Evolutionary conservation across 768 basidiomycete genomes (phyloP), one percentile per base, ranked within the genome.

Genomic region (Leccinum sublutescens): DNA sequence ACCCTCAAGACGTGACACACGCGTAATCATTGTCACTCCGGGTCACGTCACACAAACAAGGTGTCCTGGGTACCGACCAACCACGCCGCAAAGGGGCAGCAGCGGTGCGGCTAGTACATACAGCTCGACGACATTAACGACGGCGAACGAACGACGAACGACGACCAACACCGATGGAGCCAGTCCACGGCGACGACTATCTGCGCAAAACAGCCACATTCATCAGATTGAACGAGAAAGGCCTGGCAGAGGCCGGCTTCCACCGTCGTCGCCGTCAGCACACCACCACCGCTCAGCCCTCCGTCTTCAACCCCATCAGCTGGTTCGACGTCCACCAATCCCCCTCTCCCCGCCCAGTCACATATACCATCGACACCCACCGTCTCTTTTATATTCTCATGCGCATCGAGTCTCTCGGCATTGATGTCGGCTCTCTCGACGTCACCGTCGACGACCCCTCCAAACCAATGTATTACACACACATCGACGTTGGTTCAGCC

Each of bases 361-460:
- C 86, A 23, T 84, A 95, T 59, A 70, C 82, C 5, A 79, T 91
- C 63, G 90, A 93, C 73, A 84, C 82, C 27, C 90, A 93, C 68
- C 92, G 88, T 62, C 84, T 96, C 7, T 93, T 91, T 81, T 96
- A 95, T 75, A 75, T 92, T 60, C 81, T 96, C 59, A 88, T 95
- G 74, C 87, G 92, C 48, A 80, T 95, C 62, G 93, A 96, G 73
- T 91, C 85, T 6, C 73, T 91, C 31, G 89, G 85, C n/a, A 75
- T 91, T 52, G 78, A 85, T 56, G 82, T 93, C 55, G 93, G 93
- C 56, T 82, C 87, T 31, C 81, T 96, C 59, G 94, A 96, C 70
- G 84, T 90, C 61, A 82, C 80, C 21, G 77, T 94, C 54, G 84
- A 87, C 66, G 80, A 76, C 61, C 89, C 91, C 9, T 86, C 87